phyloP scores from a whole-genome alignment of 495 filamentous ascomycete genomes.

The Alectoria sarmentosa region DNA sequence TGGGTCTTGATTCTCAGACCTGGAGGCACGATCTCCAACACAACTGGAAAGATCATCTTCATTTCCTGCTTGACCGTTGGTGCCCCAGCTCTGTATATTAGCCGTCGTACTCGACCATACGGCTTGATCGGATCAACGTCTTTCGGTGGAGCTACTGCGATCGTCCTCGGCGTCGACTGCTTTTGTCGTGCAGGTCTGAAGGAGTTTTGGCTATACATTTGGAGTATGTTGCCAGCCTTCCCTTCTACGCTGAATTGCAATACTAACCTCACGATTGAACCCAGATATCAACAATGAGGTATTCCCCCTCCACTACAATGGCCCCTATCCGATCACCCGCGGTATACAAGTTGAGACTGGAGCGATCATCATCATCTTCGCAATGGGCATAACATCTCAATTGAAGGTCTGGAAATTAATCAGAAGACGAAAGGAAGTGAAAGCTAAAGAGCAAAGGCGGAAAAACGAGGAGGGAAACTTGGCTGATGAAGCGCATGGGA shows the following conservation, averaged over 20 bases:
- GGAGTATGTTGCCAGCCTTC: conserved; percentile 49
- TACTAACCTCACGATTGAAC: not conserved
- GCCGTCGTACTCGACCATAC: conserved; percentile 67
- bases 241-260: not conserved
- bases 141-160: conserved; percentile 72
- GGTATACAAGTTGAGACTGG: conserved; percentile 84
- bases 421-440: conserved; percentile 59
- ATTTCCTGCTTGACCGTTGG: conserved; percentile 64
- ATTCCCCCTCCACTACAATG: conserved; percentile 63
- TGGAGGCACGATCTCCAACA: conserved; percentile 62
- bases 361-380: conserved; percentile 61
- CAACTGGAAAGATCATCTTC: conserved; percentile 59
- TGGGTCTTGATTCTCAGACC: conserved; percentile 75
- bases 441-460: conserved; percentile 46
- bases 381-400: conserved; percentile 76
- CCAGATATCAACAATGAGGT: conserved; percentile 65
- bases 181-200: conserved; percentile 83
- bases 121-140: conserved; percentile 68
- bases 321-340: conserved; percentile 78
- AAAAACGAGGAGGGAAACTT: conserved; percentile 45
- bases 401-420: conserved; percentile 85
- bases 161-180: conserved; percentile 83
- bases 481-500: conserved; percentile 62
- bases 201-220: conserved; percentile 95
- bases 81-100: conserved; percentile 70